phyloP scores from a whole-genome alignment of 306 rosid genomes.

The Cicer pinnatifidum region DNA sequence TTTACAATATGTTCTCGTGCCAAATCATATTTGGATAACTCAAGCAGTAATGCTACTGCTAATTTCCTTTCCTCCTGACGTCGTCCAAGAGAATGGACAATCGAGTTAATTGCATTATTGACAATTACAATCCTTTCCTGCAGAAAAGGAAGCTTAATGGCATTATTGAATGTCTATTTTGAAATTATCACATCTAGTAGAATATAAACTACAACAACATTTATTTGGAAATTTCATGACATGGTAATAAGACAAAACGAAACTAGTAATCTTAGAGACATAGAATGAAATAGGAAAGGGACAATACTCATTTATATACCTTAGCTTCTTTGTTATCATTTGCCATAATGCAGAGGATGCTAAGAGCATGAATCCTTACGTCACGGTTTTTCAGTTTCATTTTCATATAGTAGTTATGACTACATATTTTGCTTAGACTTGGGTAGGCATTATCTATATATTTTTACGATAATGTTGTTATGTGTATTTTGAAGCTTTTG shows the following conservation, averaged over 20 bases:
- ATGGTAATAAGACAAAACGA: slow-evolving; percentile 15
- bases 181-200: slow-evolving; percentile 12
- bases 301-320: slow-evolving; percentile 48
- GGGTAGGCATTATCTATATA: slow-evolving; percentile 79
- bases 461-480: slow-evolving; percentile 65
- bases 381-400: slow-evolving; percentile 63
- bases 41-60: slow-evolving; percentile 77
- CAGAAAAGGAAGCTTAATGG: slow-evolving; percentile 33
- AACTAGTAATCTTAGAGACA: neutral
- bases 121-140: slow-evolving; percentile 65
- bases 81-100: slow-evolving; percentile 83
- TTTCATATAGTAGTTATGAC: too few relatives aligned
- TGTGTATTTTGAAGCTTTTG: too few relatives aligned
- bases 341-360: slow-evolving; percentile 68
- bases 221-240: slow-evolving; percentile 13
- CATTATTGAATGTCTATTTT: neutral
- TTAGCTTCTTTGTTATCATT: slow-evolving; percentile 78
- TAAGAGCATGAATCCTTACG: slow-evolving; percentile 61
- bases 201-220: neutral
- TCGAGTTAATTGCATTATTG: slow-evolving; percentile 64
- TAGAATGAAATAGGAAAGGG: slow-evolving; percentile 2
- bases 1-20: slow-evolving; percentile 65
- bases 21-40: slow-evolving; percentile 60
- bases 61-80: slow-evolving; percentile 68
- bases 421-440: slow-evolving; percentile 62